Conservation (phyloP, 306 rosid genomes). For the Cucumis melo region DNA sequence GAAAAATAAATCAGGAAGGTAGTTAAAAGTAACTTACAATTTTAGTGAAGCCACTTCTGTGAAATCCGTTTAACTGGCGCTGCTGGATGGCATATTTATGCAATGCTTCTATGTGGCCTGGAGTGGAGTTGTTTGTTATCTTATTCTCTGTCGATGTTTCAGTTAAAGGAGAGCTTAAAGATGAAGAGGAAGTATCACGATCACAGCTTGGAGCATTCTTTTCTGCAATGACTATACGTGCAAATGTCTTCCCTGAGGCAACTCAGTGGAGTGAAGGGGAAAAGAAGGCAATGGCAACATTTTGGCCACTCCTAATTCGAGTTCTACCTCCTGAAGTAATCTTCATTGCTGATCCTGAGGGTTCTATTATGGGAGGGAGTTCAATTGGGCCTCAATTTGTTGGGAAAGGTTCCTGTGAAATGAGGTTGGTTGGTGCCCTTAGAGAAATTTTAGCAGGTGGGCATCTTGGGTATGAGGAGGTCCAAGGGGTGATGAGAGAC, state of each 20-base stretch:
- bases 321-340: constrained; percentile 72
- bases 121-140: neutral
- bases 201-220: constrained; percentile 95
- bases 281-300: constrained; percentile 55
- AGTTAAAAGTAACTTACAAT: neutral
- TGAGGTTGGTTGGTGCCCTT: constrained; percentile 93
- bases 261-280: constrained; percentile 99
- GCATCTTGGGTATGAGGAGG: constrained; percentile 93
- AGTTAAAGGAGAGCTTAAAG: constrained; percentile 65
- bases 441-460: constrained; percentile 93
- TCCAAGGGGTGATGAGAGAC: constrained; percentile 76
- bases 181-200: constrained; percentile 56
- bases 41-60: neutral
- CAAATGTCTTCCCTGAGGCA: constrained; percentile 78
- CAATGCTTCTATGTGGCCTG: neutral
- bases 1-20: neutral
- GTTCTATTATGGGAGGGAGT: constrained; percentile 77
- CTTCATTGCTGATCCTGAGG: constrained; percentile 88
- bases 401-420: constrained; percentile 53
- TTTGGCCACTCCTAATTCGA: constrained; percentile 76
- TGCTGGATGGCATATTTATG: neutral
- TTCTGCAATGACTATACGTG: constrained; percentile 87
- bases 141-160: constrained; percentile 1
- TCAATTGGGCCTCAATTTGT: constrained; percentile 72
- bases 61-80: neutral